Evolutionary conservation across 805 yeast genomes (phyloP), one percentile per base, ranked within the genome.

Genomic region (Alloascoidea africana): DNA sequence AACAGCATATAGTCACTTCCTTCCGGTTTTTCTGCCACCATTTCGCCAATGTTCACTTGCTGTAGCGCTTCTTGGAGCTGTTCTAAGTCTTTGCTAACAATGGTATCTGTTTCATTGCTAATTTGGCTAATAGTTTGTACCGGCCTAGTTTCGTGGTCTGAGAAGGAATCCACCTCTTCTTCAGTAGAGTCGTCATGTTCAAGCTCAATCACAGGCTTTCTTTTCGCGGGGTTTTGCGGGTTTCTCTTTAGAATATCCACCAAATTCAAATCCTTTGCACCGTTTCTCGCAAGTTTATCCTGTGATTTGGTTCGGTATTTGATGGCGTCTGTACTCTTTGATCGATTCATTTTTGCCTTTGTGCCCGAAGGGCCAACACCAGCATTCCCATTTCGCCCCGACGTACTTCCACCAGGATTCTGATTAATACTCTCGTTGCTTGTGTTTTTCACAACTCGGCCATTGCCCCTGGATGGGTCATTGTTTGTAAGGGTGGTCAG

Each of bases 91-190:
- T 23, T 23, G n/a, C n/a, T 23, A n/a, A n/a, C n/a, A n/a, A n/a
- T n/a, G n/a, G n/a, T n/a, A n/a, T 23, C 30, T 8, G 8, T 23
- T 8, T 23, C 13, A 23, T 23, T 23, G n/a, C n/a, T 23, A 23
- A 8, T 23, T 8, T 23, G 8, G n/a, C 13, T 23, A 8, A 23
- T 23, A 8, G 30, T 23, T n/a, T n/a, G n/a, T n/a, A n/a, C n/a
- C n/a, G n/a, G n/a, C n/a, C n/a, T n/a, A 23, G 30, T 23, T 8
- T 23, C n/a, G 8, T 8, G 8, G n/a, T 23, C 30, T 8, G 30
- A 23, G n/a, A 23, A 23, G n/a, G 30, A 23, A 23, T 23, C 30
- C n/a, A 23, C 30, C n/a, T 23, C 30, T 23, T 23, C 30, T 23
- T 23, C 30, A 23, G 30, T 23, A 23, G 8, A 8, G n/a, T 23